Base-by-base conservation (phyloP, 2,329 filamentous ascomycete genomes). In the Gnomoniopsis sp. region DNA sequence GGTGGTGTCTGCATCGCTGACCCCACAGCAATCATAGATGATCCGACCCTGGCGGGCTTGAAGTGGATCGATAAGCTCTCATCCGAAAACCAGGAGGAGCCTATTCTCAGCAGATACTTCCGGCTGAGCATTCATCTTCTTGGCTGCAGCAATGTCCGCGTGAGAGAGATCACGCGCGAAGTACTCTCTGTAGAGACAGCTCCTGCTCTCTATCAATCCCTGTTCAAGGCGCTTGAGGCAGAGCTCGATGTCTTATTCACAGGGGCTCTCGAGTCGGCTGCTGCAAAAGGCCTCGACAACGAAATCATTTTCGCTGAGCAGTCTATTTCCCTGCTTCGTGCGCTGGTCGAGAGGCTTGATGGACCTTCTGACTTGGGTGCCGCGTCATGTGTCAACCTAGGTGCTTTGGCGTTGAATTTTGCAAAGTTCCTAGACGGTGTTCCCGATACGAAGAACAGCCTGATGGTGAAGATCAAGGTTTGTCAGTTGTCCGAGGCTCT, bases 271-370 rank as follows among this genome's bases (percentile, higher is more conserved):
- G 81, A 78, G 63, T 75, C 77, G 2, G 74, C 77, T 6, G 34
- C 22, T 46, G 77, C 79, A 43, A 80, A 79, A 58, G 80, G 77
- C 33, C 79, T 79, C 41, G 85, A 88, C 46, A 80, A 79, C 53
- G 84, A 87, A 61, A 80, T 88, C 22, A 74, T 86, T 1, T 89
- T 89, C 70, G 85, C 85, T 6, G 86, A 89, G 66, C 87, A 89
- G 68, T 82, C 85, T 8, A 84, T 85, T 4, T 84, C 85, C 3
- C 75, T 89, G 23, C 71, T 89, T 38, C 85, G 82, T 58, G 81
- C 81, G 2, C 77, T 89, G 52, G 83, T 89, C 6, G 86, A 89
- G 65, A 79, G 84, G 41, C 72, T 89, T 3, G 84, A 87, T 59
- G 86, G 80, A 3, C 82, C 85, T 3, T 79, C 84, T 1, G 86